Evolutionary conservation across 768 basidiomycete genomes (phyloP).

Genomic region (Pleurotus sapidus): DNA sequence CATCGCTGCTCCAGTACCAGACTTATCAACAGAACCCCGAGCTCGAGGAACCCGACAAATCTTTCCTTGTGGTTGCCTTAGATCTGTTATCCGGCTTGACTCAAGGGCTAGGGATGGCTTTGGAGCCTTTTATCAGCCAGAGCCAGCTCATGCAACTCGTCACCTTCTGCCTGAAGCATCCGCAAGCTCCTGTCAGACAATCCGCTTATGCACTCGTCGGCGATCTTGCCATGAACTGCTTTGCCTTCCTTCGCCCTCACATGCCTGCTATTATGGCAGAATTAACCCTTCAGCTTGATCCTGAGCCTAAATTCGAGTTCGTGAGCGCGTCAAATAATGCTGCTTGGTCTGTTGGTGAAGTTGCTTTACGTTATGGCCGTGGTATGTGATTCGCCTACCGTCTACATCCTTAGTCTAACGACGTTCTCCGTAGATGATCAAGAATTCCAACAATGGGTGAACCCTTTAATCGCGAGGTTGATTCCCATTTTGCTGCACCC

Average conservation of each 20-base stretch:
- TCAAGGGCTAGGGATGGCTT: conserved; percentile 81
- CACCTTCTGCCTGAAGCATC: conserved; percentile 90
- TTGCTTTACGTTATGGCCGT: conserved; percentile 86
- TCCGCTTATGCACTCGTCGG: conserved; percentile 98
- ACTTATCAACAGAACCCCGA: conserved; percentile 86
- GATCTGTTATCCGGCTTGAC: conserved; percentile 95
- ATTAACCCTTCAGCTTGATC: conserved; percentile 85
- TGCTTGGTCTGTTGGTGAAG: conserved; percentile 99
- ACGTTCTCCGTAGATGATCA: conserved; percentile 51
- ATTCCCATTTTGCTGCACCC: conserved; percentile 92
- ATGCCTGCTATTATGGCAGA: conserved; percentile 90
- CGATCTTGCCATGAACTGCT: conserved; percentile 96
- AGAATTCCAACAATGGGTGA: conserved; percentile 92
- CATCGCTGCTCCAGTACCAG: conserved; percentile 81
- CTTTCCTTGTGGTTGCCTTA: conserved; percentile 97
- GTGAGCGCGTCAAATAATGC: conserved; percentile 98
- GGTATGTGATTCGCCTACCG: conserved; percentile 40
- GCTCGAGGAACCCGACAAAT: conserved; percentile 92
- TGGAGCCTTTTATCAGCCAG: conserved; percentile 69
- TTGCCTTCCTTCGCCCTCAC: conserved; percentile 77
- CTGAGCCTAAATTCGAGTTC: conserved; percentile 90
- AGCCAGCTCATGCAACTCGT: conserved; percentile 76
- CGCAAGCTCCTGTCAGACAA: conserved; percentile 92
- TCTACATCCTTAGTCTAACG: conserved; percentile 7
- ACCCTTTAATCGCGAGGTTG: conserved; percentile 80